These are phyloP conservation scores for Podospora pseudoanserina DNA, from an alignment of 495 filamentous ascomycete species.

Conservation along the genomic window DNA sequence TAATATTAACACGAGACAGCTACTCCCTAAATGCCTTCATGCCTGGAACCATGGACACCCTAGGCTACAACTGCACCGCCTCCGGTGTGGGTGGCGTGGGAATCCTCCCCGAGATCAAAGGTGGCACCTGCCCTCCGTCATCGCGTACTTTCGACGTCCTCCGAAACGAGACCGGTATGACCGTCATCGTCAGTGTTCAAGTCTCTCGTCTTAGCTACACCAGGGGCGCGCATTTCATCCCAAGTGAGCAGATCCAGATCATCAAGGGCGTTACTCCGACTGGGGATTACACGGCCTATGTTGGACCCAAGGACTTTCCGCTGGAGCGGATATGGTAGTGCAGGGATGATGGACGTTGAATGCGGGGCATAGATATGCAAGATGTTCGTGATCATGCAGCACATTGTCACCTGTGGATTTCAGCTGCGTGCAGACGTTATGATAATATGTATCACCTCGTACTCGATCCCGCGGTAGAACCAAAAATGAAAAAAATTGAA, in stretches of 20 bases:
- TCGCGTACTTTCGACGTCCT: constrained; percentile 21
- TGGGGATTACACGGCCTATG: constrained; percentile 15
- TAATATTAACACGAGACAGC: constrained; percentile 14
- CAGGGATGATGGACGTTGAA: too few relatives aligned
- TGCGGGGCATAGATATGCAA: too few relatives aligned
- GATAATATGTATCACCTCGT: too few relatives aligned
- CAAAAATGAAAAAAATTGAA: too few relatives aligned
- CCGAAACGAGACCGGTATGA: constrained; percentile 19
- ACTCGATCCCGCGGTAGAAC: too few relatives aligned
- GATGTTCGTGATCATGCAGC: too few relatives aligned
- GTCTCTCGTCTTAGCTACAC: constrained; percentile 28
- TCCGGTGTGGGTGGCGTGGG: constrained; percentile 13
- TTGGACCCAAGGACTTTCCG: constrained; percentile 18
- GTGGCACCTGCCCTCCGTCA: constrained; percentile 24
- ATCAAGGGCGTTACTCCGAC: constrained; percentile 15
- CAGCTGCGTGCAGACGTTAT: too few relatives aligned
- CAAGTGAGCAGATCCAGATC: constrained; percentile 21
- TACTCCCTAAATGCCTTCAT: constrained; percentile 27
- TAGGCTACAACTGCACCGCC: constrained; percentile 24
- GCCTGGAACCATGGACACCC: constrained; percentile 30
- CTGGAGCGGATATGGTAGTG: neutral
- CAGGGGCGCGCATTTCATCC: constrained; percentile 23
- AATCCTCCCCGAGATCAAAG: constrained; percentile 27
- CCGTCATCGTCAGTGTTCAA: constrained; percentile 24
- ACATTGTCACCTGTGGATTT: too few relatives aligned